Base-by-base conservation (phyloP, 2,329 filamentous ascomycete genomes). In the Tricladium varicosporioides region DNA sequence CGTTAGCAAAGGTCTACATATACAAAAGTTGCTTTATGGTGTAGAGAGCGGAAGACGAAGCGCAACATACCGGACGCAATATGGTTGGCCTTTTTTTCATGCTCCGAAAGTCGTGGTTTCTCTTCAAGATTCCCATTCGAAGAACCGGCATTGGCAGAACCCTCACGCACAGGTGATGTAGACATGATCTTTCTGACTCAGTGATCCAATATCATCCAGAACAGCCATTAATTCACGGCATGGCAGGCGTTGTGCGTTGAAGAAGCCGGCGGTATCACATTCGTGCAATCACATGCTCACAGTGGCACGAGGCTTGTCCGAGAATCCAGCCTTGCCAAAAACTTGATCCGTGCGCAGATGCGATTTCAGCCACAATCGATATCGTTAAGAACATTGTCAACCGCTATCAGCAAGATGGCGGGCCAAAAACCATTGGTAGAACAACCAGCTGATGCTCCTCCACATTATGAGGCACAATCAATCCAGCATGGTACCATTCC, bases 81-180 rank as follows among this genome's bases (percentile, higher is more conserved):
- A 73, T 89, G 87, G 69, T 90, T 89, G 67, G 82, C 82, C 70
- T 88, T 88, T 78, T 89, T 89, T 69, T 89, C 84, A 60, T 83
- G 78, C 64, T 88, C 85, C 48, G 84, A 85, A 59, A 90, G 75
- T 60, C 86, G 81, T 40, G 86, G 82, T 64, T 86, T 85, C 60
- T 85, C 82, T 13, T 72, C 69, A 50, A 58, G 46, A 58, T 61
- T 61, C 9, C 61, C 63, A 48, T 65, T 68, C 36, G 62, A 62
- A 11, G 61, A 63, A 14, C 63, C 65, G 14, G 64, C 60, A 56
- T 67, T 67, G 22, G 61, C 60, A 22, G 67, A 67, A 11, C 62
- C 65, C 40, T 68, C 67, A 14, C 61, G 54, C 10, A 59, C 49
- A 18, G 65, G 63, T 53, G 65, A 65, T 47, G 65, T 56, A 19